A percentile compares a stretch with the other conserved stretches of the same genome.
These are phyloP conservation scores for Podosphaera xanthii DNA, from an alignment of 2,329 filamentous ascomycete species.

Conservation along the genomic window DNA sequence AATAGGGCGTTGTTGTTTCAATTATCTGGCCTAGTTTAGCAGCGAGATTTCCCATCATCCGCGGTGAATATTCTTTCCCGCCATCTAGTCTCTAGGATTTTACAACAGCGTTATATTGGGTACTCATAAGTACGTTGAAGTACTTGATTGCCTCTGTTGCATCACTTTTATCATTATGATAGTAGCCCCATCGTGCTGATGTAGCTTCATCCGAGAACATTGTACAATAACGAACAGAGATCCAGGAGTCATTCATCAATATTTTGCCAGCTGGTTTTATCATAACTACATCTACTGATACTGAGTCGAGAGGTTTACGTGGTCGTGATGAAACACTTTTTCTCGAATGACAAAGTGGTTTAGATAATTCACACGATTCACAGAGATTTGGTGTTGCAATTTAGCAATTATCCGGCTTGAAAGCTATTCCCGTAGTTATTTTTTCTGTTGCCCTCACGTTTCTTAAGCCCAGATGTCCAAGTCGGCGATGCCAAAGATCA, in stretches of 20 bases:
- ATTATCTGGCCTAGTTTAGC: background rate
- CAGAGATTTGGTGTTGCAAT: background rate
- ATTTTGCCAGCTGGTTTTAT: background rate
- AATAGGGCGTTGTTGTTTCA: background rate
- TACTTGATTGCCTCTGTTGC: background rate
- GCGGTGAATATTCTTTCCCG: background rate
- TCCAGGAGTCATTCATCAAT: background rate
- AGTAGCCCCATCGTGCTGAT: background rate
- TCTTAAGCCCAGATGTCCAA: background rate
- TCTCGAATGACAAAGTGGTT: background rate
- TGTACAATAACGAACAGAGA: background rate
- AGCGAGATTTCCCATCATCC: background rate
- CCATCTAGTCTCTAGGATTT: slow-evolving; percentile 1
- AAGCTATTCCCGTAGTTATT: background rate
- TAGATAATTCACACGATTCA: background rate
- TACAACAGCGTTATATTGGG: background rate
- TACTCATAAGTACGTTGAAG: background rate
- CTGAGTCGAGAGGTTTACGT: background rate
- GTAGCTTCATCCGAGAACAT: background rate
- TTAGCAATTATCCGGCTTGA: background rate
- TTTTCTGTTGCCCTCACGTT: background rate
- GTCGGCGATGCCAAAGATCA: background rate
- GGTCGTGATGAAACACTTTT: background rate
- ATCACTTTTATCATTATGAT: background rate
- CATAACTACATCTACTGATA: background rate